Conservation (phyloP, 768 basidiomycete genomes). For the Naganishia kalamii region DNA sequence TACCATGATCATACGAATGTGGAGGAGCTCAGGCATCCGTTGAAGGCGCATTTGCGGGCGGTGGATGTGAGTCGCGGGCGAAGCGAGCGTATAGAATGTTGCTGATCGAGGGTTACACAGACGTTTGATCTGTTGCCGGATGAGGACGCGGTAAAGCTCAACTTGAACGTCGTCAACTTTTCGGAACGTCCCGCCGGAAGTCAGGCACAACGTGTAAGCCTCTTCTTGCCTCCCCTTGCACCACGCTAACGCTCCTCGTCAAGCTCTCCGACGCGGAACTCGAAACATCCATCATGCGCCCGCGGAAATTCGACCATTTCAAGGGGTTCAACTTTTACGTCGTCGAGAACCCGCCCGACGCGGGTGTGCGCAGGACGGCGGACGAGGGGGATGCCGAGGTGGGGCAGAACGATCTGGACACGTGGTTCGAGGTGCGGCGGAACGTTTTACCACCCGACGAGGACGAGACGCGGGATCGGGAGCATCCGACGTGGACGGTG, state of each 20-base stretch:
- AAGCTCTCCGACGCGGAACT: conserved; percentile 32
- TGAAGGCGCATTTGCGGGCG: conserved; percentile 30
- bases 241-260: conserved; percentile 15
- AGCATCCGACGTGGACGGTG: conserved; percentile 27
- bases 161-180: conserved; percentile 36
- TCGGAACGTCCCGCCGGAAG: conserved; percentile 39
- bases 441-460: conserved; percentile 23
- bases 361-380: neutral
- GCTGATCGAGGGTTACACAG: conserved; percentile 11
- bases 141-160: conserved; percentile 28
- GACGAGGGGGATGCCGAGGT: neutral
- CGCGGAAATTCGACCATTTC: conserved; percentile 30
- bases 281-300: conserved; percentile 31
- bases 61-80: conserved; percentile 35
- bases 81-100: no score
- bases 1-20: conserved; percentile 27
- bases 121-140: conserved; percentile 42
- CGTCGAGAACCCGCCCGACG: conserved; percentile 28
- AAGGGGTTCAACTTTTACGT: conserved; percentile 35
- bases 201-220: conserved; percentile 30
- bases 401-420: conserved; percentile 12
- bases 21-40: conserved; percentile 28
- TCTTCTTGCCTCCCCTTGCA: neutral
- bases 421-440: conserved; percentile 27
- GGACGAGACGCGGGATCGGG: conserved; percentile 26